Evolutionary conservation across 441 rosid species (phyloP).

Genomic region (Manihot esculenta): DNA sequence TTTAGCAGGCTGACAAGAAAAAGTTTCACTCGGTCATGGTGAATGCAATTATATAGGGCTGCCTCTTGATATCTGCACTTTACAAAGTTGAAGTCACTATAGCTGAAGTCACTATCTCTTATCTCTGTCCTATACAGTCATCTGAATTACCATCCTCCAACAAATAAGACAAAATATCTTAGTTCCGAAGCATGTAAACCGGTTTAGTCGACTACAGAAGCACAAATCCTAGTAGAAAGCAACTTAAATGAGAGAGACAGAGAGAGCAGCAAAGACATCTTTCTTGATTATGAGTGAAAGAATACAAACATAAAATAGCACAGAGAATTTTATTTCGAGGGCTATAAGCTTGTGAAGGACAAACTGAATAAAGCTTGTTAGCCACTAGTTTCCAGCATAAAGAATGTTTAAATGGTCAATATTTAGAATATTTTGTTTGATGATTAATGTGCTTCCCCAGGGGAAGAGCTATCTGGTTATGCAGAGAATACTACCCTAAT

Average conservation of each 20-base stretch:
- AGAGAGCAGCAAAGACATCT: neutral
- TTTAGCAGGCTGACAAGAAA: constrained; percentile 7
- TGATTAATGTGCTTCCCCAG: neutral
- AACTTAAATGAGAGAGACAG: neutral
- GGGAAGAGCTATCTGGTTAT: neutral
- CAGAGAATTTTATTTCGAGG: neutral
- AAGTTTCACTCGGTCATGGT: neutral
- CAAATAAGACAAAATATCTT: neutral
- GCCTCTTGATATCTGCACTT: constrained; percentile 43
- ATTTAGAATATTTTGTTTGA: neutral
- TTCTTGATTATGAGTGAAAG: neutral
- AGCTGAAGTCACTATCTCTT: constrained; percentile 26
- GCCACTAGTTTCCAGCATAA: neutral
- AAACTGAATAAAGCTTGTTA: neutral
- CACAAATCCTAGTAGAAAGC: neutral
- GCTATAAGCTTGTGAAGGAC: neutral
- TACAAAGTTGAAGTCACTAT: too few species aligned
- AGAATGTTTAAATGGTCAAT: neutral
- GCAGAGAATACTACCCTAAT: too few species aligned
- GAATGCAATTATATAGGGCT: constrained; percentile 36
- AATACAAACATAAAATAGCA: neutral
- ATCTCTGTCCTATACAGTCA: constrained; percentile 13
- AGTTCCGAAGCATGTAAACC: constrained; percentile 1
- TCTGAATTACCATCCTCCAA: constrained; percentile 12
- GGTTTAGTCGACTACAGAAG: neutral